Percentiles rank a stretch among this genome's conserved stretches.
These are phyloP conservation scores for Phytophthora cactorum DNA, from an alignment of 352 stramenopile genomes.

Conservation along the genomic window DNA sequence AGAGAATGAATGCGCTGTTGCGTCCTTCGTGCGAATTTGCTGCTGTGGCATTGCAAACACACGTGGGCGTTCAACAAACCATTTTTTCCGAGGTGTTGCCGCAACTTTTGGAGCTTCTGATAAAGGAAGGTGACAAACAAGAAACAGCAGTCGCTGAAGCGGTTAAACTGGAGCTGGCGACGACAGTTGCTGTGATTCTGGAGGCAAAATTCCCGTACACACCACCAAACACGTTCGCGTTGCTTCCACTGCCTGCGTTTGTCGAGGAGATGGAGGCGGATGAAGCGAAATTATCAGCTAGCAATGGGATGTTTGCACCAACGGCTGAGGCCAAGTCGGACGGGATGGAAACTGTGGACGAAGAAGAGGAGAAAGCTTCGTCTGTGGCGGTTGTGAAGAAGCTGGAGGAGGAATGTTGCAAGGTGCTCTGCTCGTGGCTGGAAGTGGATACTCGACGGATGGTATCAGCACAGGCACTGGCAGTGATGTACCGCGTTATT, in stretches of 20 bases:
- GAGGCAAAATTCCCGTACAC: slow-evolving; percentile 54
- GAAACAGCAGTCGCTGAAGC: slow-evolving; percentile 41
- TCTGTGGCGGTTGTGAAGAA: slow-evolving; percentile 22
- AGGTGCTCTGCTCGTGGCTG: slow-evolving; percentile 54
- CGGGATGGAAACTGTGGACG: slow-evolving; percentile 23
- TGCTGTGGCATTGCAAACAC: slow-evolving; percentile 71
- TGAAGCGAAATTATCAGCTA: slow-evolving; percentile 37
- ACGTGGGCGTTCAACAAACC: slow-evolving; percentile 37
- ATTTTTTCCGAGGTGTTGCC: slow-evolving; percentile 66
- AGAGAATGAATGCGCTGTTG: slow-evolving; percentile 57
- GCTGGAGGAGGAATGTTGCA: slow-evolving; percentile 44
- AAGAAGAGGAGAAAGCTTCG: slow-evolving; percentile 41
- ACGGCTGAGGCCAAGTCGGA: slow-evolving; percentile 25
- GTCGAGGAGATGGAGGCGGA: slow-evolving; percentile 53
- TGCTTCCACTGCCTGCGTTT: slow-evolving; percentile 66
- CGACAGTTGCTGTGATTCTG: slow-evolving; percentile 63
- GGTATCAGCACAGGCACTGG: slow-evolving; percentile 46
- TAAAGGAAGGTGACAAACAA: slow-evolving; percentile 21
- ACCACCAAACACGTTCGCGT: slow-evolving; percentile 46
- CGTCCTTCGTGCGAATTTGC: slow-evolving; percentile 67
- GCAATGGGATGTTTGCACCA: slow-evolving; percentile 11
- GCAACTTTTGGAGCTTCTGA: slow-evolving; percentile 48
- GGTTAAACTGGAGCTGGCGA: slow-evolving; percentile 58
- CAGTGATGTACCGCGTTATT: slow-evolving; percentile 44
- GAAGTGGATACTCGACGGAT: slow-evolving; percentile 28